These are phyloP conservation scores for Penicillium decumbens DNA, from an alignment of 2,329 filamentous ascomycete species.

Conservation along the genomic window DNA sequence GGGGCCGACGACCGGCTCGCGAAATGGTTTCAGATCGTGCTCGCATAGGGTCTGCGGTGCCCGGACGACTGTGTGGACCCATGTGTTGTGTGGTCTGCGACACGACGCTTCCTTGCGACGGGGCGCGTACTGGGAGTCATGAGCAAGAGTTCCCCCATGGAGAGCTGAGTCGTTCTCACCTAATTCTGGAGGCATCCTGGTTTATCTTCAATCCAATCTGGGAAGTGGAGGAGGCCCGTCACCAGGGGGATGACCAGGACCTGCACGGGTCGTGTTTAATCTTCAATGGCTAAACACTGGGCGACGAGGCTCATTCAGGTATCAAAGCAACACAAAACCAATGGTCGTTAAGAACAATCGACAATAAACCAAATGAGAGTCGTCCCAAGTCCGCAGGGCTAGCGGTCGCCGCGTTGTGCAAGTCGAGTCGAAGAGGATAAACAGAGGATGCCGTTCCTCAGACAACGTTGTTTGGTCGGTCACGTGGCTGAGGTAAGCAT, in stretches of 20 bases:
- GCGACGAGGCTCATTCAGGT: constrained; percentile 15
- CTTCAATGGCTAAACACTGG: not conserved
- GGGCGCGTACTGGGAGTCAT: constrained; percentile 30
- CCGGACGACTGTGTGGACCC: constrained; percentile 38
- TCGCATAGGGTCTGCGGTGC: constrained; percentile 39
- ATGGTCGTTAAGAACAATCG: constrained; percentile 1
- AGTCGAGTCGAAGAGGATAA: constrained; percentile 32
- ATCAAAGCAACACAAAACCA: not conserved
- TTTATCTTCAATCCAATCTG: constrained; percentile 9
- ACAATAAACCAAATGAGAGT: constrained; percentile 2
- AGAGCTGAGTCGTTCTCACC: constrained; percentile 14
- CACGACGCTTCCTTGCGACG: constrained; percentile 37
- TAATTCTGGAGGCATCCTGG: constrained; percentile 23
- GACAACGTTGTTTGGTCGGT: constrained; percentile 38
- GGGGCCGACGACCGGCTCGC: constrained; percentile 38
- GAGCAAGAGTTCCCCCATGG: constrained; percentile 8
- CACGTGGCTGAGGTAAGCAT: constrained; percentile 34
- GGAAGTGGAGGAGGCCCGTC: constrained; percentile 25
- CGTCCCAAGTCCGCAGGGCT: constrained; percentile 11
- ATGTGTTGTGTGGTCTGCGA: constrained; percentile 37
- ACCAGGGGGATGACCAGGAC: constrained; percentile 22
- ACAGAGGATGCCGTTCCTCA: constrained; percentile 42
- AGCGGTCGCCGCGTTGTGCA: constrained; percentile 20
- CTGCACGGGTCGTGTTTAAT: constrained; percentile 15
- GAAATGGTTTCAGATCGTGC: constrained; percentile 43